phyloP scores from a whole-genome alignment of 208 protist genomes.

The Trypanosomatidae sp. region DNA sequence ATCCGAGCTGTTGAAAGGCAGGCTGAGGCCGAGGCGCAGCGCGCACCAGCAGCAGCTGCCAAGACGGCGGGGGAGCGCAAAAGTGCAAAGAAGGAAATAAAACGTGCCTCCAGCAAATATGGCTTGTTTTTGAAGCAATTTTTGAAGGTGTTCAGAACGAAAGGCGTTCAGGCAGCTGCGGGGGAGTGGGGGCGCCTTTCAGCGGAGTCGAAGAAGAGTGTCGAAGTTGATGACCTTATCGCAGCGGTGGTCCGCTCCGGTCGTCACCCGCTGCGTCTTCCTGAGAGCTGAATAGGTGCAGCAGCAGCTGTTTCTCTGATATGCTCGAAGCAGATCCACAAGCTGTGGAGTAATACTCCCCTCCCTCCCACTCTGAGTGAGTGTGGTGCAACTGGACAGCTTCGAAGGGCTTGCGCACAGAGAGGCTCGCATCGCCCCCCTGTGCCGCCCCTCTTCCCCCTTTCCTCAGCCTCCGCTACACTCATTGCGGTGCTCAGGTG shows the following conservation, averaged over 20 bases:
- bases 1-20: neutral
- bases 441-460: neutral
- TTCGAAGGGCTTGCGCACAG: neutral
- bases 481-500: neutral
- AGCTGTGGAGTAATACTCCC: neutral
- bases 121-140: constrained; percentile 39
- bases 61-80: neutral
- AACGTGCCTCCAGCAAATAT: constrained; percentile 21
- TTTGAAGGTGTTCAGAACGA: constrained; percentile 30
- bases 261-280: neutral
- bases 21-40: neutral
- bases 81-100: neutral
- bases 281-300: neutral
- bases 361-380: neutral
- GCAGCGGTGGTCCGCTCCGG: constrained; percentile 18
- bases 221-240: constrained; percentile 23
- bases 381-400: neutral
- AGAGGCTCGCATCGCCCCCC: neutral
- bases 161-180: constrained; percentile 36
- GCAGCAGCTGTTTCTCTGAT: neutral
- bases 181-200: constrained; percentile 35
- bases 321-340: neutral
- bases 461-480: neutral
- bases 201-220: constrained; percentile 4
- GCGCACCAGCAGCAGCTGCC: neutral